A percentile compares a stretch with the other conserved stretches of the same genome.
These are phyloP conservation scores for Neopestalotiopsis sp. DNA, from an alignment of 2,329 filamentous ascomycete genomes.

Conservation along the genomic window DNA sequence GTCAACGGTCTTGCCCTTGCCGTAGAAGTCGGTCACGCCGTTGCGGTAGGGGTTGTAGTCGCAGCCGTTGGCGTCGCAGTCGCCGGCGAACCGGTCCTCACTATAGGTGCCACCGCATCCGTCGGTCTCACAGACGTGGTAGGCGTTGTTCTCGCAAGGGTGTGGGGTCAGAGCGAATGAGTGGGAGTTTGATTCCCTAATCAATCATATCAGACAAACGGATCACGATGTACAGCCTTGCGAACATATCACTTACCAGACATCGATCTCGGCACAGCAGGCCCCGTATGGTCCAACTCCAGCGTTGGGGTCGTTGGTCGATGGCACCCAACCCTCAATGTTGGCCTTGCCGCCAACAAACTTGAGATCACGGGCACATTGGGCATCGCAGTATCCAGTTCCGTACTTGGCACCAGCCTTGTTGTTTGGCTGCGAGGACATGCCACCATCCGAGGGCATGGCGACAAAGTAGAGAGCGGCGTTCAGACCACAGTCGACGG, in stretches of 20 bases:
- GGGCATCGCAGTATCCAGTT: slow-evolving; percentile 65
- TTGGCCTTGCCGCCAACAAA: slow-evolving; percentile 39
- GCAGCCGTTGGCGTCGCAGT: slow-evolving; percentile 70
- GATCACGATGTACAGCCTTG: neutral
- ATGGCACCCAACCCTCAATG: slow-evolving; percentile 54
- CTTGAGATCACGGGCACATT: slow-evolving; percentile 43
- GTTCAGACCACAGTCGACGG: slow-evolving; percentile 66
- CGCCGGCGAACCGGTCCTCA: slow-evolving; percentile 58
- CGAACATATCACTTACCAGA: slow-evolving; percentile 48
- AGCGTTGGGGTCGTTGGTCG: slow-evolving; percentile 55
- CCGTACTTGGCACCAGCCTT: slow-evolving; percentile 64
- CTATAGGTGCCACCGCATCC: slow-evolving; percentile 55
- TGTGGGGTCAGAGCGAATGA: slow-evolving; percentile 68
- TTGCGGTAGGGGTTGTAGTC: slow-evolving; percentile 72
- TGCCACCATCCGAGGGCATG: slow-evolving; percentile 62
- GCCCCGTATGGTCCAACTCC: slow-evolving; percentile 56
- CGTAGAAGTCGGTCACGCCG: slow-evolving; percentile 66
- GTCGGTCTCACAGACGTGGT: slow-evolving; percentile 53
- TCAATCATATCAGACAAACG: neutral
- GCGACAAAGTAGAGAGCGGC: slow-evolving; percentile 65
- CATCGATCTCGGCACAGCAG: slow-evolving; percentile 66
- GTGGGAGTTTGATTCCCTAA: slow-evolving; percentile 62
- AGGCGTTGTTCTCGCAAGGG: slow-evolving; percentile 56
- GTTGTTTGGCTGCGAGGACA: slow-evolving; percentile 50
- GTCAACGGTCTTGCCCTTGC: slow-evolving; percentile 47